These are phyloP conservation scores for Bothriochloa decipiens DNA, from an alignment of 176 grass and related monocot genomes.

Conservation along the genomic window DNA sequence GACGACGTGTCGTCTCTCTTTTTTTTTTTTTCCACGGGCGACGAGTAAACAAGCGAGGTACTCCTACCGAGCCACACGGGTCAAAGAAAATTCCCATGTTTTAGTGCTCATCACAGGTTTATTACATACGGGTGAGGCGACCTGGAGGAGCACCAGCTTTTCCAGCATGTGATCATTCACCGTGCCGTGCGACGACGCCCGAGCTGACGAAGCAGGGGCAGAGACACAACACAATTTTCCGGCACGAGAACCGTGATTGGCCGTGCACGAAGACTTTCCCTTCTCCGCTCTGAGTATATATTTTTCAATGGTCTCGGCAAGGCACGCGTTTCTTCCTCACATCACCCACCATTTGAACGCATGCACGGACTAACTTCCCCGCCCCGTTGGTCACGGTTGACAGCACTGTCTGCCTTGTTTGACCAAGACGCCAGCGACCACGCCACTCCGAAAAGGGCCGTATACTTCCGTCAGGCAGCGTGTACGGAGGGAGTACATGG, in stretches of 20 bases:
- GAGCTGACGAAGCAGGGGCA: too few species aligned
- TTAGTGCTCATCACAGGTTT: too few species aligned
- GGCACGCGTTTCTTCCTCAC: conserved; percentile 13
- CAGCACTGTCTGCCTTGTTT: not conserved
- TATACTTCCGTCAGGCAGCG: not conserved
- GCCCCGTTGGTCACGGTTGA: not conserved
- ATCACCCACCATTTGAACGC: too few species aligned
- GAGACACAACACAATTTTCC: not conserved
- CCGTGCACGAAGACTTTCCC: not conserved
- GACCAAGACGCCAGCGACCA: not conserved
- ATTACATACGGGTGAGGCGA: too few species aligned
- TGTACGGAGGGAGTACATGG: too few species aligned
- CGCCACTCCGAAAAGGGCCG: not conserved
- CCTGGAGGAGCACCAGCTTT: too few species aligned
- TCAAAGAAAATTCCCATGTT: too few species aligned
- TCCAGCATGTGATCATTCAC: too few species aligned
- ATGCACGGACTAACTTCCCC: too few species aligned
- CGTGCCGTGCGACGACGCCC: too few species aligned
- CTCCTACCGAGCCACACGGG: too few species aligned
- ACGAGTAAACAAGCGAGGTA: not conserved
- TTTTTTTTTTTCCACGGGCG: too few species aligned
- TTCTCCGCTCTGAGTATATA: not conserved
- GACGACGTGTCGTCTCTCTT: not conserved
- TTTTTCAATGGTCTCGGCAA: conserved; percentile 14
- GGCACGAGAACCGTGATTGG: conserved; percentile 12